phyloP scores from a whole-genome alignment of 1,284 basidiomycete species.

The Heliocybe sulcata region DNA sequence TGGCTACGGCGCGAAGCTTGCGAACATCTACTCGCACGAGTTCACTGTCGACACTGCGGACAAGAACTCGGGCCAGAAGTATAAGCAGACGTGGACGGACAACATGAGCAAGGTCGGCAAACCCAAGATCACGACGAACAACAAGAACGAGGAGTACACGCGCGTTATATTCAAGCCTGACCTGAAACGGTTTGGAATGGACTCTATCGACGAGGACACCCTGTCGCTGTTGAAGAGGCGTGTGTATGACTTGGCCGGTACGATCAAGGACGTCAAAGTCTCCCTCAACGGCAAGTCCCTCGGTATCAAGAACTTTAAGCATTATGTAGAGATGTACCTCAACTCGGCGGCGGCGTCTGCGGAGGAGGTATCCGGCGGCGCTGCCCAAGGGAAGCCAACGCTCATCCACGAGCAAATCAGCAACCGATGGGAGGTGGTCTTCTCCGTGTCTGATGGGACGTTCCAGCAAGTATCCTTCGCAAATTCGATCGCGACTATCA shows the following conservation, averaged over 20 bases:
- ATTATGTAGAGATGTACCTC: constrained; percentile 95
- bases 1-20: constrained; percentile 96
- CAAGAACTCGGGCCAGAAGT: constrained; percentile 83
- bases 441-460: constrained; percentile 87
- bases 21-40: constrained; percentile 97
- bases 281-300: constrained; percentile 89
- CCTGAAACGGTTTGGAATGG: constrained; percentile 90
- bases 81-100: constrained; percentile 90
- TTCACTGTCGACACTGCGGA: constrained; percentile 98
- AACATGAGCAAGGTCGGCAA: constrained; percentile 90
- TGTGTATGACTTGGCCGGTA: constrained; percentile 97
- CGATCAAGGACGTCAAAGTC: constrained; percentile 90
- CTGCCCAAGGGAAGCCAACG: constrained; percentile 66
- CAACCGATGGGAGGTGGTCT: constrained; percentile 93
- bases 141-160: constrained; percentile 88
- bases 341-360: constrained; percentile 64
- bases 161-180: constrained; percentile 94
- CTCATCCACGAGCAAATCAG: constrained; percentile 81
- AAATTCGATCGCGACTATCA: constrained; percentile 96
- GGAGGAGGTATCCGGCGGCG: constrained; percentile 63
- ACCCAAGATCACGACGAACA: constrained; percentile 91
- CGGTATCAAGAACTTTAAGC: constrained; percentile 95
- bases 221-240: constrained; percentile 88
- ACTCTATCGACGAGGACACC: constrained; percentile 87
- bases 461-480: constrained; percentile 96